Percentiles rank a stretch among this genome's conserved stretches.
phyloP scores from a whole-genome alignment of 805 yeast species.

The Saccharomycopsis babjevae region DNA sequence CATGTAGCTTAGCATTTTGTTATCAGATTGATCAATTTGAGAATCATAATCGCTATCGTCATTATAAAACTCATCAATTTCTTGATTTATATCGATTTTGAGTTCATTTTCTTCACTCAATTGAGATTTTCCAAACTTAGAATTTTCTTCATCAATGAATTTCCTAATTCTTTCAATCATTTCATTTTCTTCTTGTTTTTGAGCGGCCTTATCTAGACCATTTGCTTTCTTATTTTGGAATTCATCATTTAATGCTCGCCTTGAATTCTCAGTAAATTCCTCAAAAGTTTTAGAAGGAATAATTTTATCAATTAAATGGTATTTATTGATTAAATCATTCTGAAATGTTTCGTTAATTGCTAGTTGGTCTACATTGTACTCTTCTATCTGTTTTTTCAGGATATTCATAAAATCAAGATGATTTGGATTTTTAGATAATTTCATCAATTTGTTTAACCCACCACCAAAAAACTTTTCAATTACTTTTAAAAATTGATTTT shows the following conservation, averaged over 20 bases:
- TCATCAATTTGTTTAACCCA: not conserved
- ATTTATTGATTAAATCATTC: not conserved
- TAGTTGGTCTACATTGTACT: not conserved
- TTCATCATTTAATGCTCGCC: not conserved
- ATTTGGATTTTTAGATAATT: not conserved
- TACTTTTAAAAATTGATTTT: not conserved
- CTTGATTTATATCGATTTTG: not conserved
- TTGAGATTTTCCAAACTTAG: not conserved
- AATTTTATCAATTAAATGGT: not conserved
- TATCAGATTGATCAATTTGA: slow-evolving; percentile 20
- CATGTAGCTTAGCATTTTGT: slow-evolving; percentile 24
- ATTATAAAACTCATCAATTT: slow-evolving; percentile 4
- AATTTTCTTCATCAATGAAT: not conserved
- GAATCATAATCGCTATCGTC: slow-evolving; percentile 20
- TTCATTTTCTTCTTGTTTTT: not conserved
- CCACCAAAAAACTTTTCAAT: not conserved
- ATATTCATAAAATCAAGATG: not conserved
- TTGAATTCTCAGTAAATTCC: not conserved
- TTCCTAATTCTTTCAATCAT: not conserved
- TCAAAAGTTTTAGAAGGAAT: not conserved
- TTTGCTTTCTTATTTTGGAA: not conserved
- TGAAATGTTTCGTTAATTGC: not conserved
- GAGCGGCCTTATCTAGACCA: not conserved
- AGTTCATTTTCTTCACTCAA: not conserved
- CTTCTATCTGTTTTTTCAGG: not conserved